Base-by-base conservation (phyloP, 768 basidiomycete species). In the Tylopilus balloui region DNA sequence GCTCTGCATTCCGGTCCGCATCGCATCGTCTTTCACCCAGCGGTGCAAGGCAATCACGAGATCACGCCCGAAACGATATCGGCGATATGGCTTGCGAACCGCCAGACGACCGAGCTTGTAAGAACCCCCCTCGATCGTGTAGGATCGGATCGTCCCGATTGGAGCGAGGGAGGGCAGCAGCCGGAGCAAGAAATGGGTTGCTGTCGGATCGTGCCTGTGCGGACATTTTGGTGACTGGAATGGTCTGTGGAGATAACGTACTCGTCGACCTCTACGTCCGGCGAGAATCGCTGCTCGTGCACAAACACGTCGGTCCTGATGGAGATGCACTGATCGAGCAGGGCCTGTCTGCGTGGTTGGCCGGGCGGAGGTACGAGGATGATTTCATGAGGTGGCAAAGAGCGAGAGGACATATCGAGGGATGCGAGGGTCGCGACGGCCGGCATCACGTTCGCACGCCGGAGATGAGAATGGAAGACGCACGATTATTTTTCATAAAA, bases 201-300 rank as follows among this genome's bases (percentile, higher is more conserved):
- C 77, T 36, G 63, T 69, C 51, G 77, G 74, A 67, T 89, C 88
- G 51, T 73, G 69, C 32, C 86, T 91, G 63, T 24, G 41, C 17
- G 35, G 19, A 36, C 6, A 32, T 10, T 46, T 49, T 45, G 51
- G 47, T 44, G 19, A 45, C 40, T 21, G 49, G 42, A 36, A 53
- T 50, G 40, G 35, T 50, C 38, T 45, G 32, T 32, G 39, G 54
- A 27, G 32, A 36, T 11, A 36, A 67, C 69, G 55, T 47, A 86
- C 88, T 79, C 75, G 68, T 92, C 90, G 56, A 85, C 73, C 67
- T 93, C 90, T 8, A 72, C 74, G 42, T 89, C 86, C 19, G 86
- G 69, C 38, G 86, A 76, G 59, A 91, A 92, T 34, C 73, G 72
- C 59, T 83, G 78, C 55, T 78, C 76, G 52, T 69, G 70, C 55